A percentile compares a stretch with the other conserved stretches of the same genome.
Conservation (phyloP, 2,329 filamentous ascomycete genomes). For the Fusarium decemcellulare region DNA sequence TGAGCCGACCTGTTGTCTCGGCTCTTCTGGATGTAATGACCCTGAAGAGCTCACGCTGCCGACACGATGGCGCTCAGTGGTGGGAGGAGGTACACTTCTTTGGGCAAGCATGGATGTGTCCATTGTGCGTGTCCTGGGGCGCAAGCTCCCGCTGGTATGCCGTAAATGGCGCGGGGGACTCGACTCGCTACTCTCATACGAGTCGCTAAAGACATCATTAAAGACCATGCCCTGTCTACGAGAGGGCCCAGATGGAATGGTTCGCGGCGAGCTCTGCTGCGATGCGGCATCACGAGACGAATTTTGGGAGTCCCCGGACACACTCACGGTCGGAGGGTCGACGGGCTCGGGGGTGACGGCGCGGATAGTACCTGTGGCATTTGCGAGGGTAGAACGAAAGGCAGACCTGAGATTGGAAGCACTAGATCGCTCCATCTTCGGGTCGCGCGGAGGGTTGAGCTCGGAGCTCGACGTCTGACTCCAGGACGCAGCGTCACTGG, state of each 20-base stretch:
- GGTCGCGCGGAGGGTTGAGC: conserved; percentile 47
- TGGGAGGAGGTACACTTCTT: conserved; percentile 53
- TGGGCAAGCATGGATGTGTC: conserved; percentile 68
- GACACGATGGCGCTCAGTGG: conserved; percentile 72
- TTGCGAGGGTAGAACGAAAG: conserved; percentile 48
- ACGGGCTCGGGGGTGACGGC: conserved; percentile 75
- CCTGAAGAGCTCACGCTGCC: conserved; percentile 78
- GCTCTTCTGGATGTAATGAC: conserved; percentile 67
- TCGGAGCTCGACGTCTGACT: conserved; percentile 49
- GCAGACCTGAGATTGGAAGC: conserved; percentile 53
- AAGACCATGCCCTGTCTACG: conserved; percentile 74
- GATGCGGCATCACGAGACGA: conserved; percentile 45
- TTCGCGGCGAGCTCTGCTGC: conserved; percentile 52
- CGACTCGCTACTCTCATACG: conserved; percentile 62
- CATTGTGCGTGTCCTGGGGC: conserved; percentile 72
- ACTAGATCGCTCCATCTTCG: conserved; percentile 54
- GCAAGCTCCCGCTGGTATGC: conserved; percentile 54
- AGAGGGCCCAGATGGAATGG: conserved; percentile 53
- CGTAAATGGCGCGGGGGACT: conserved; percentile 55
- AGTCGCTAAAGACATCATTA: conserved; percentile 67
- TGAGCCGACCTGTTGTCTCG: conserved; percentile 55
- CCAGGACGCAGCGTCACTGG: conserved; percentile 53
- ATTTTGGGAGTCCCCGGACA: conserved; percentile 42
- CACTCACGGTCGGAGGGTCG: conserved; percentile 50
- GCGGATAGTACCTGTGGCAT: conserved; percentile 66